Evolutionary conservation across 2,329 filamentous ascomycete genomes (phyloP).

Genomic region (Aspergillus glaucus): DNA sequence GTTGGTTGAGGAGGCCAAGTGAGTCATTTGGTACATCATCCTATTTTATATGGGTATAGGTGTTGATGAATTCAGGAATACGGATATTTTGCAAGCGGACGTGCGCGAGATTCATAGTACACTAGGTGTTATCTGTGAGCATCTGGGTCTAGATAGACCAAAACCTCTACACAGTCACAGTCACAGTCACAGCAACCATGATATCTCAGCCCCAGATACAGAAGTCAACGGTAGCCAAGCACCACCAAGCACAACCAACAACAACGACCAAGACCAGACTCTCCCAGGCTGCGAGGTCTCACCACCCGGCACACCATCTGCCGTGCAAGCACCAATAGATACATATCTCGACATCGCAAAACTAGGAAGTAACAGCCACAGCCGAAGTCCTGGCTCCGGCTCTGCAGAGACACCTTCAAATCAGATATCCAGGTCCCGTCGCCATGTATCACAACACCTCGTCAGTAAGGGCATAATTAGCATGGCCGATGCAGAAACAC

Average conservation of each 20-base stretch:
- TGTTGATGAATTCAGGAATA: constrained; percentile 18
- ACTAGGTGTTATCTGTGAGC: constrained; percentile 27
- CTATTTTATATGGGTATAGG: background rate
- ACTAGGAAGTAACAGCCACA: constrained; percentile 15
- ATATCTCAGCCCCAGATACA: too few relatives aligned
- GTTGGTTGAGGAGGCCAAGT: constrained; percentile 40
- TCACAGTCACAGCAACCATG: background rate
- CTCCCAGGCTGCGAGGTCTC: constrained; percentile 24
- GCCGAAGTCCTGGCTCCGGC: constrained; percentile 8
- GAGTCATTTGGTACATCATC: background rate
- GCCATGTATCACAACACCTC: constrained; percentile 30
- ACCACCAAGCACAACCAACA: constrained; percentile 3
- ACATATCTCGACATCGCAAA: constrained; percentile 32
- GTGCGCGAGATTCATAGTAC: constrained; percentile 22
- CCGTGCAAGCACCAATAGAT: constrained; percentile 31
- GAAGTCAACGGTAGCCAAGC: constrained; percentile 1
- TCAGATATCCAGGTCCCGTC: constrained; percentile 14
- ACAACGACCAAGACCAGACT: constrained; percentile 27
- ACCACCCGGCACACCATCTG: constrained; percentile 27
- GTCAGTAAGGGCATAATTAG: constrained; percentile 40
- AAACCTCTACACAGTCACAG: constrained; percentile 7
- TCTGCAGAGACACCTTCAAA: constrained; percentile 21
- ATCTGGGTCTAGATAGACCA: constrained; percentile 25
- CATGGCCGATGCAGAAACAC: constrained; percentile 36
- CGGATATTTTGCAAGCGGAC: constrained; percentile 26